Evolutionary conservation across 192 early-diverging fungal genomes (phyloP).

Genomic region (Umbelopsis sp.): DNA sequence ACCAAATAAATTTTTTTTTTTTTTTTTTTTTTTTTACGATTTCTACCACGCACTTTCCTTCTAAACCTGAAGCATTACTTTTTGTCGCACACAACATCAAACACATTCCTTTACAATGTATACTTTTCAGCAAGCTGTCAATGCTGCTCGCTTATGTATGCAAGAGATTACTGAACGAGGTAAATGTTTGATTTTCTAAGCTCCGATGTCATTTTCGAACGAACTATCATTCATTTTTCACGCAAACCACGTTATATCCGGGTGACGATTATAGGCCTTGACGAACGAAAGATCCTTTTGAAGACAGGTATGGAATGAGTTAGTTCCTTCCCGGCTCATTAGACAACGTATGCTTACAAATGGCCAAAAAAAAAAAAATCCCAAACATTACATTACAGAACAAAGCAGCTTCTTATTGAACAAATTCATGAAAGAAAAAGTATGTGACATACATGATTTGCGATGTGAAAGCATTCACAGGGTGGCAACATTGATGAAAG

Average conservation of each 20-base stretch:
- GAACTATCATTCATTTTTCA: background rate
- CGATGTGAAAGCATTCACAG: slow-evolving; percentile 23
- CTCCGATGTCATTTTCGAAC: background rate
- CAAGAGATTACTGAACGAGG: slow-evolving; percentile 26
- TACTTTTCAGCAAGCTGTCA: slow-evolving; percentile 23
- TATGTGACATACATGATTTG: slow-evolving; percentile 23
- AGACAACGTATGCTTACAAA: background rate
- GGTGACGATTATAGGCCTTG: slow-evolving; percentile 15
- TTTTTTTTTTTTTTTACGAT: too few species aligned
- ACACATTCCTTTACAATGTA: slow-evolving; percentile 15
- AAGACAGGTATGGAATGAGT: slow-evolving; percentile 24
- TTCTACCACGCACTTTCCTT: too few species aligned
- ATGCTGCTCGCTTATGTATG: slow-evolving; percentile 25
- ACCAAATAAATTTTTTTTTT: too few species aligned
- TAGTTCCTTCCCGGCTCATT: background rate
- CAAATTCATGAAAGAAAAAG: slow-evolving; percentile 30
- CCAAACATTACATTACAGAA: slow-evolving; percentile 1
- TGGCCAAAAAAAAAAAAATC: background rate
- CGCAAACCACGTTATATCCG: too few species aligned
- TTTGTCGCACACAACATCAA: too few species aligned
- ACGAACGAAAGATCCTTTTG: slow-evolving; percentile 32
- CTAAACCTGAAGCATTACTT: too few species aligned
- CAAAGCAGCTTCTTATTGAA: slow-evolving; percentile 33
- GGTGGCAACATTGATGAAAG: slow-evolving; percentile 34
- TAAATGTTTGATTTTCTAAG: background rate